A percentile compares a stretch with the other conserved stretches of the same genome.
Evolutionary conservation across 2,329 filamentous ascomycete genomes (phyloP).

Genomic region (Ilyonectria sp.): DNA sequence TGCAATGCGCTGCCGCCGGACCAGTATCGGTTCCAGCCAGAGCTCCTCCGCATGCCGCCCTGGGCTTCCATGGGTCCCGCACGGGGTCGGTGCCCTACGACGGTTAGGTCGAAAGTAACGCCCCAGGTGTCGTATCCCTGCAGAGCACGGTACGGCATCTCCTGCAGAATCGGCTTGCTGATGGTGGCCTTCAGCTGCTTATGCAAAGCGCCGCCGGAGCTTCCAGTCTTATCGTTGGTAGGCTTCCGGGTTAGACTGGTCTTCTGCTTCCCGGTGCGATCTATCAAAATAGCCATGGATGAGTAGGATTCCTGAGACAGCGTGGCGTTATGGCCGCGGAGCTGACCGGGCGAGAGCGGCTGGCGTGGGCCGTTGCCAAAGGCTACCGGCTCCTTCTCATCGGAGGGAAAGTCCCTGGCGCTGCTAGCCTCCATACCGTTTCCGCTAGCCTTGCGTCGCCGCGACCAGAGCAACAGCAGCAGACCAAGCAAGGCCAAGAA

Average conservation of each 20-base stretch:
- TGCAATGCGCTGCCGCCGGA: conserved; percentile 80
- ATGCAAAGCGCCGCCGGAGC: conserved; percentile 69
- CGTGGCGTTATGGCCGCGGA: conserved; percentile 67
- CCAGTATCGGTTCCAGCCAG: conserved; percentile 67
- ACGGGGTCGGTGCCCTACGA: conserved; percentile 54
- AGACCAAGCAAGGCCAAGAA: no score
- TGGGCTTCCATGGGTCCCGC: conserved; percentile 53
- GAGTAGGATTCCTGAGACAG: conserved; percentile 72
- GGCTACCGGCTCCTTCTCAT: conserved; percentile 72
- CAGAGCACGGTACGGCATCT: conserved; percentile 50
- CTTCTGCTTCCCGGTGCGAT: conserved; percentile 68
- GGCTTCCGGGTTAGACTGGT: conserved; percentile 63
- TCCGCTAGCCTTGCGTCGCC: conserved; percentile 59
- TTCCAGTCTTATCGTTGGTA: conserved; percentile 69
- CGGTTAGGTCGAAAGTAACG: conserved; percentile 56
- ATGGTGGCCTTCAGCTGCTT: conserved; percentile 76
- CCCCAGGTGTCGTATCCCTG: conserved; percentile 58
- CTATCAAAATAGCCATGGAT: conserved; percentile 77
- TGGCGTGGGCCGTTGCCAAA: conserved; percentile 62
- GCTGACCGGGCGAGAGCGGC: conserved; percentile 53
- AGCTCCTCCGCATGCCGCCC: conserved; percentile 66
- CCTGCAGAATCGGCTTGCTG: conserved; percentile 72
- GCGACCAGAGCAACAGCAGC: conserved; percentile 45
- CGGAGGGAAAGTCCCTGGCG: conserved; percentile 58
- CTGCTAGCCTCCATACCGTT: conserved; percentile 13